Evolutionary conservation across 75 land plant genomes (phyloP), one percentile per base, ranked within the genome.

Genomic region (Pinus albicaulis): DNA sequence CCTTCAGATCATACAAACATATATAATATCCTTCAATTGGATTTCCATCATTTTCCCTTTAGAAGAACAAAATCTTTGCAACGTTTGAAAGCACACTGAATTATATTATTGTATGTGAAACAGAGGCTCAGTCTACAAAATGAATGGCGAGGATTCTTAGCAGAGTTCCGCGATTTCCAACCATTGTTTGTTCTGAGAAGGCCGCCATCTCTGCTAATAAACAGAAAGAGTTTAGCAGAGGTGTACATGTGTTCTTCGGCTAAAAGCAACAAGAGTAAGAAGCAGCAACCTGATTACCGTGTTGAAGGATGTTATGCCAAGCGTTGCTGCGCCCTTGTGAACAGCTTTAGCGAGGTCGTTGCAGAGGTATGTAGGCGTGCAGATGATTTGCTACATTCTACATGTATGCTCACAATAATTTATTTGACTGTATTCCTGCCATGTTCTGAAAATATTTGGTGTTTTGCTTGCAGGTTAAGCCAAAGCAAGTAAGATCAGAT

Each of bases 381-480:
- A 3, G 36, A 16, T 55, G 20, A 7, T 8, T 36, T 68, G 36
- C 2, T 8, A 74, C 56, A 1, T 14, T 5, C 16, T 59, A 31
- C 11, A 48, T 14, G 66, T 4, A 72, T 11, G 36, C 55, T 16
- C 3, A 3, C 10, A 16, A 7, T 20, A 0, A 11, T 17, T 17
- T 31, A 17, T 6, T 17, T 10, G 19, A 0, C 4, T 36, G 38
- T 5, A 3, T 4, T 36, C 38, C 2, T 36, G 38, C 38, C 38
- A 36, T 3, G 38, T 36, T 36, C 38, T 36, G 38, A 36, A 36
- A 36, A 36, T 36, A 36, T 36, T 36, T 36, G 38, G 38, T 4
- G 5, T 36, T 34, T 14, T 31, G 24, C 82, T 14, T 31, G 24
- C 82, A 87, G 89, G 79, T 87, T 23, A 81, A 76, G 59, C 56